Evolutionary conservation across 2,329 filamentous ascomycete genomes (phyloP).

Genomic region (Lomentospora prolificans): DNA sequence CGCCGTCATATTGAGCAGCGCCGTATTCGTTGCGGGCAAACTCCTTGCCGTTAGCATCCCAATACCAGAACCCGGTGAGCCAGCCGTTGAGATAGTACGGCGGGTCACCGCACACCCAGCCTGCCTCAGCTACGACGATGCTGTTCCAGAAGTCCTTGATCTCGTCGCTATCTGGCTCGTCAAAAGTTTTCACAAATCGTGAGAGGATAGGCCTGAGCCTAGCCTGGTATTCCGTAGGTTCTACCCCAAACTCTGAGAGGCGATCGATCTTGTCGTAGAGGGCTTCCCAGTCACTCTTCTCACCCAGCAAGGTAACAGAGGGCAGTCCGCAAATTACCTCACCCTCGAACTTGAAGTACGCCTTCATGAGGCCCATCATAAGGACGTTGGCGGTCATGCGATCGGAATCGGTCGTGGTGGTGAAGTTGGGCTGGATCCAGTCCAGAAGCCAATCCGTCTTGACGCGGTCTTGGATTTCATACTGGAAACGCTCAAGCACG

Average conservation of each 20-base stretch:
- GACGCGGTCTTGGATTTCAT: slow-evolving; percentile 9
- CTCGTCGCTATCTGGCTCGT: slow-evolving; percentile 23
- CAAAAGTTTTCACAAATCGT: slow-evolving; percentile 34
- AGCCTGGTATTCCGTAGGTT: slow-evolving; percentile 27
- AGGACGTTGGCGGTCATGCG: slow-evolving; percentile 18
- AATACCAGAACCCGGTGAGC: slow-evolving; percentile 38
- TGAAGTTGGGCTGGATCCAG: slow-evolving; percentile 34
- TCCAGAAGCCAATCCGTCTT: slow-evolving; percentile 17
- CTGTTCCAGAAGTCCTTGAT: slow-evolving; percentile 31
- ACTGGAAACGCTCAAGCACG: slow-evolving; percentile 9
- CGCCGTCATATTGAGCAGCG: not conserved
- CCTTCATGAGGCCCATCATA: slow-evolving; percentile 34
- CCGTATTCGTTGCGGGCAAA: not conserved
- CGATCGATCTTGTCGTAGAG: slow-evolving; percentile 28
- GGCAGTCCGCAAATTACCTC: slow-evolving; percentile 32
- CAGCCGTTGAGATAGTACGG: slow-evolving; percentile 30
- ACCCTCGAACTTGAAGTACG: slow-evolving; percentile 27
- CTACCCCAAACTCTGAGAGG: slow-evolving; percentile 30
- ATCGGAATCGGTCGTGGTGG: slow-evolving; percentile 18
- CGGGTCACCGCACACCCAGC: slow-evolving; percentile 19
- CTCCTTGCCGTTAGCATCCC: slow-evolving; percentile 24
- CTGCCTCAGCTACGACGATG: slow-evolving; percentile 25
- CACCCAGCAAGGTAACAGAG: slow-evolving; percentile 29
- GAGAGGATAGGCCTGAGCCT: slow-evolving; percentile 33
- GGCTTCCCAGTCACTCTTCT: slow-evolving; percentile 26